Evolutionary conservation across 1,139 yeast genomes (phyloP).

Genomic region (Zygotorulaspora mrakii): DNA sequence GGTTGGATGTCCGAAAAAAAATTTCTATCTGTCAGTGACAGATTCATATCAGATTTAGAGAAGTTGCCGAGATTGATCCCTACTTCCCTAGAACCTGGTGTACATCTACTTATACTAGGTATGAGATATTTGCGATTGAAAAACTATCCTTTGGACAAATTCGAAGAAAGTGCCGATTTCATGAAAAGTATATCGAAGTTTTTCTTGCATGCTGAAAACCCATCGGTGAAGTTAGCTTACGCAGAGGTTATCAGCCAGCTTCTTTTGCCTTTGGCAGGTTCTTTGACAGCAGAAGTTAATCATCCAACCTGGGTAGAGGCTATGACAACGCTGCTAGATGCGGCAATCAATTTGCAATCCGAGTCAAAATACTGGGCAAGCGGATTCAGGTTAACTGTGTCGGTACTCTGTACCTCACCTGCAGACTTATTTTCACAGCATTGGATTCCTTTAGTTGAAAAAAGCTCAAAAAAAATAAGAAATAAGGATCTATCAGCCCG

Average conservation of each 20-base stretch:
- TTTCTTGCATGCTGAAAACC: conserved; percentile 61
- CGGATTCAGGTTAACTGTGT: conserved; percentile 65
- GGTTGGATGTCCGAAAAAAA: conserved; percentile 88
- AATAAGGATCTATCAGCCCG: conserved; percentile 55
- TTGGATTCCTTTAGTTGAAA: conserved; percentile 71
- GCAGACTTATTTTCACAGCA: conserved; percentile 67
- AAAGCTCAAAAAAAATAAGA: conserved; percentile 40
- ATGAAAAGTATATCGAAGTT: conserved; percentile 81
- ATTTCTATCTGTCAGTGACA: conserved; percentile 83
- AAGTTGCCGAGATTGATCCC: conserved; percentile 57
- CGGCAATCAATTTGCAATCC: conserved; percentile 42
- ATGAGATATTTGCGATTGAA: conserved; percentile 80
- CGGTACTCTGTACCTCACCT: conserved; percentile 78
- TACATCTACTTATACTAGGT: conserved; percentile 78
- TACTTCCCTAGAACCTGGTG: conserved; percentile 64
- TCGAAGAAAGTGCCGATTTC: conserved; percentile 92
- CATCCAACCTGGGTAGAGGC: conserved; percentile 95
- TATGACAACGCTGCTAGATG: conserved; percentile 57
- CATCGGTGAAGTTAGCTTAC: conserved; percentile 67
- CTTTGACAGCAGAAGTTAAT: conserved; percentile 88
- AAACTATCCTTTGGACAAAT: conserved; percentile 80
- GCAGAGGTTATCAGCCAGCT: conserved; percentile 78
- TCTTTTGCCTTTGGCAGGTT: conserved; percentile 76
- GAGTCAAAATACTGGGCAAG: conserved; percentile 67
- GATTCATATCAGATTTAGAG: conserved; percentile 90